Conservation (phyloP, 768 basidiomycete genomes). For the Leccinum fibrillosum region DNA sequence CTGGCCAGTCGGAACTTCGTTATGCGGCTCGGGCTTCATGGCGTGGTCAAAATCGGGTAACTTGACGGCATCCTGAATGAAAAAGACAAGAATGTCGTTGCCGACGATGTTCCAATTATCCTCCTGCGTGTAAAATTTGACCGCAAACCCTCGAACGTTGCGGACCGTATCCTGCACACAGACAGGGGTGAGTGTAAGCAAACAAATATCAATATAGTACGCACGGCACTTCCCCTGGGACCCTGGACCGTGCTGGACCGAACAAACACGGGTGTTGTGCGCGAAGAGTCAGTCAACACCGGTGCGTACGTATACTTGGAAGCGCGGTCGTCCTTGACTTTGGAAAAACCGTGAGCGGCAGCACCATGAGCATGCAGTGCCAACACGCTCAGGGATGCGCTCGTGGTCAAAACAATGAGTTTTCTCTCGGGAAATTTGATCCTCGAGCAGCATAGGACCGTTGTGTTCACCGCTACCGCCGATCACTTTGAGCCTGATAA, state of each 20-base stretch:
- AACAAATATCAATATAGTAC: constrained; percentile 18
- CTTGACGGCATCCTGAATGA: constrained; percentile 78
- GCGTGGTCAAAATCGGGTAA: constrained; percentile 87
- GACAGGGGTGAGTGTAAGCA: not conserved
- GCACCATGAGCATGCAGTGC: constrained; percentile 60
- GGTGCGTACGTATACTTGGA: constrained; percentile 67
- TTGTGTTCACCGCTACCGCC: constrained; percentile 40
- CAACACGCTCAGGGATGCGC: constrained; percentile 84
- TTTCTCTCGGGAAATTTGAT: constrained; percentile 72
- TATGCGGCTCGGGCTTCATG: constrained; percentile 81
- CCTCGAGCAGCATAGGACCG: constrained; percentile 78
- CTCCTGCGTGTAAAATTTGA: constrained; percentile 79
- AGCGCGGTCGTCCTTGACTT: constrained; percentile 63
- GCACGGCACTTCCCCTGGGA: constrained; percentile 74
- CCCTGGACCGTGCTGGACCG: constrained; percentile 89
- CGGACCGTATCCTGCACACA: constrained; percentile 62
- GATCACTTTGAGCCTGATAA: constrained; percentile 50
- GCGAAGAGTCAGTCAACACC: constrained; percentile 68
- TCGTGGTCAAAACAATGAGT: constrained; percentile 83
- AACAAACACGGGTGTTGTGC: constrained; percentile 73
- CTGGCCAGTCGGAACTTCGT: constrained; percentile 71
- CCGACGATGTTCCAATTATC: constrained; percentile 88
- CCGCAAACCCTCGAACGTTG: constrained; percentile 85
- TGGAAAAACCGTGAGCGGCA: constrained; percentile 83
- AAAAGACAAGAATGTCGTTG: constrained; percentile 79